Base-by-base conservation (phyloP, 768 basidiomycete genomes). In the Wakefieldia striispora region DNA sequence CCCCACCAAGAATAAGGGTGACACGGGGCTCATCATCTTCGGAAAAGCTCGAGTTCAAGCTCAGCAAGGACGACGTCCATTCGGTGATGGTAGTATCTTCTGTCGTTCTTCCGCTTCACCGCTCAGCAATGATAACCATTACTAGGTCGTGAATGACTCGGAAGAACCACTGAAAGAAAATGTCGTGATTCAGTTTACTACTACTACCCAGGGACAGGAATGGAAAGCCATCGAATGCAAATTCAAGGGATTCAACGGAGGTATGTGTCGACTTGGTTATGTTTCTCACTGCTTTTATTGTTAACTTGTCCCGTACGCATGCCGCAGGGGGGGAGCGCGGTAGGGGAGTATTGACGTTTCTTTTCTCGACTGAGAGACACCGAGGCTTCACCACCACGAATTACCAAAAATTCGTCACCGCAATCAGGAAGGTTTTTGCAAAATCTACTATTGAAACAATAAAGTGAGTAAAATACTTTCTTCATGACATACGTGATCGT, bases 111-210 rank as follows among this genome's bases (percentile, higher is more conserved):
- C 16, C 20, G 3, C 36, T 33, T 47, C 14, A 10, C 27, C 40
- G 14, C 29, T 47, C 13, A 49, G 20, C 21, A 4, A 2, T 39
- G 9, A 40, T 38, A 29, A 48, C 42, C 3, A 17, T 42, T 26
- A n/a, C 23, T 29, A 68, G 67, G 38, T 67, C 21, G 67, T 68
- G 34, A 55, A 56, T n/a, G 50, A 67, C 23, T 3, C 1, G 0
- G n/a, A 21, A 0, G 3, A 4, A 9, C 36, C 45, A 27, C 42
- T 68, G 47, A 53, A 19, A 40, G 40, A 47, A 9, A 46, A 60
- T 39, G 38, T 61, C 7, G 53, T 70, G 17, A 40, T 70, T 27
- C 58, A 55, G 38, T 61, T 70, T 24, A 17, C 0, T 4, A 47
- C 58, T 20, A 36, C 58, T 20, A 36, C 10, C 6, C 2, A 14